A percentile compares a stretch with the other conserved stretches of the same genome.
phyloP scores from a whole-genome alignment of 139 green algal genomes.

The Spirogloea muscicola region DNA sequence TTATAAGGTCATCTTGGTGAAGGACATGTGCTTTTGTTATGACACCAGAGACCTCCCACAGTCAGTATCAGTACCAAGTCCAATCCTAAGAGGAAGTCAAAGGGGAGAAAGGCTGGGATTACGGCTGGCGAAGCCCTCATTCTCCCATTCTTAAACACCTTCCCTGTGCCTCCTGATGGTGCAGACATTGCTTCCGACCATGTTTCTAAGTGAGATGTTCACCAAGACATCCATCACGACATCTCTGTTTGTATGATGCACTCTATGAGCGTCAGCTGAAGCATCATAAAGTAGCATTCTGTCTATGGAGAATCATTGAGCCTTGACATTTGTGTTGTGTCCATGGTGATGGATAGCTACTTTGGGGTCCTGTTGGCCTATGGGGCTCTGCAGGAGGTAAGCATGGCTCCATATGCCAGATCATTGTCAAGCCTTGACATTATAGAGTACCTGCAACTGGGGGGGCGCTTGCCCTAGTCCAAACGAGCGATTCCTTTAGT shows the following conservation, averaged over 20 bases:
- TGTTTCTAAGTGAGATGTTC: not conserved
- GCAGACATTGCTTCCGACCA: not conserved
- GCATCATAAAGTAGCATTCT: too few relatives aligned
- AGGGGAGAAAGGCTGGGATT: not conserved
- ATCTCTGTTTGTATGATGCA: not conserved
- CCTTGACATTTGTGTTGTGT: not conserved
- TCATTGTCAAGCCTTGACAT: too few relatives aligned
- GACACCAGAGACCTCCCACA: too few relatives aligned
- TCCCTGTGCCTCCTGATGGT: not conserved
- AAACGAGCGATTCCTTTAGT: too few relatives aligned
- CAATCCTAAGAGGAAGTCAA: not conserved
- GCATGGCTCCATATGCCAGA: too few relatives aligned
- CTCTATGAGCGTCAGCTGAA: too few relatives aligned
- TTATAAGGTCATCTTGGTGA: too few relatives aligned
- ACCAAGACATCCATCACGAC: too few relatives aligned
- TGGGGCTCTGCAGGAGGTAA: not conserved
- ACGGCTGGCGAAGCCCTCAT: not conserved
- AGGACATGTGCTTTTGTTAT: too few relatives aligned
- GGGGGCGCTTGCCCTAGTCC: too few relatives aligned
- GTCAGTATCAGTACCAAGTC: not conserved
- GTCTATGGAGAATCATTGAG: too few relatives aligned
- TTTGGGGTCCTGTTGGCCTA: conserved; percentile 16
- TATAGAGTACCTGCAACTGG: too few relatives aligned
- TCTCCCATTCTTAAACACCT: not conserved
- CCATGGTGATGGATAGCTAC: conserved; percentile 6